Evolutionary conservation across 1,284 basidiomycete genomes (phyloP).

Genomic region (Gymnopus androsaceus): DNA sequence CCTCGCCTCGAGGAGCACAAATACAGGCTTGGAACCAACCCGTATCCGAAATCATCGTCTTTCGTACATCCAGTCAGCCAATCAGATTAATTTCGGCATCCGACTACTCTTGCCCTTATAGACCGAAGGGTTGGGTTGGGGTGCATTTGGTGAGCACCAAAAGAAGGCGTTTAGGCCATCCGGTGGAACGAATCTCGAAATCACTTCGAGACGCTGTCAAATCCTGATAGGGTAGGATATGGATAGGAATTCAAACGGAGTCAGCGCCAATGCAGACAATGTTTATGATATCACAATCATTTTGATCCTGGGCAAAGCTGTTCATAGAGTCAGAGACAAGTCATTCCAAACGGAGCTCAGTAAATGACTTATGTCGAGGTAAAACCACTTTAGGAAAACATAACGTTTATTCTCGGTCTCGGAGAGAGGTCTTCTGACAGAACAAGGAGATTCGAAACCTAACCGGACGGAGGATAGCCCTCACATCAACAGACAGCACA

Average conservation of each 20-base stretch:
- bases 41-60: slow-evolving; percentile 1
- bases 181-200: background rate
- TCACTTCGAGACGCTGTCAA: background rate
- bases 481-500: too few relatives aligned
- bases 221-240: background rate
- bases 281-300: background rate
- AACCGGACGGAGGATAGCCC: background rate
- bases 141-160: background rate
- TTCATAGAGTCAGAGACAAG: background rate
- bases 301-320: background rate
- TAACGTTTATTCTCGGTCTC: background rate
- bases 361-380: background rate
- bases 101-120: background rate
- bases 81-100: background rate
- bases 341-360: background rate
- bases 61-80: background rate
- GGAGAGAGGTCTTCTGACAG: background rate
- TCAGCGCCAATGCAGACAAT: background rate
- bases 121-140: background rate
- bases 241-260: background rate
- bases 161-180: slow-evolving; percentile 9
- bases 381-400: background rate
- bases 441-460: background rate
- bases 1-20: background rate
- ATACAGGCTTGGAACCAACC: background rate